These are phyloP conservation scores for Huiozyma naganishii DNA, from an alignment of 805 yeast species.

Conservation along the genomic window DNA sequence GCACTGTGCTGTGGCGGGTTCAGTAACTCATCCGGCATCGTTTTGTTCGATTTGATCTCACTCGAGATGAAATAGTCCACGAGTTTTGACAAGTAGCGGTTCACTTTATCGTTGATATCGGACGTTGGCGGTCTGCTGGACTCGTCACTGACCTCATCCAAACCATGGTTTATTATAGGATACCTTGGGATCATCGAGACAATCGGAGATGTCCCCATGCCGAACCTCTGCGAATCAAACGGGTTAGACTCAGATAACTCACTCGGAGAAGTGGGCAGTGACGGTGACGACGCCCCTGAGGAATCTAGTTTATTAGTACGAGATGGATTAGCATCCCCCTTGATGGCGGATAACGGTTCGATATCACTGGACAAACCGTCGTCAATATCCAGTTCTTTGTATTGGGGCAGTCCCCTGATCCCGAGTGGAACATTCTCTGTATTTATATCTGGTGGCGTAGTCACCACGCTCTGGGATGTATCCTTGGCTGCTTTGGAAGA, in stretches of 20 bases:
- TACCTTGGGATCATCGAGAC: slow-evolving; percentile 24
- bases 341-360: slow-evolving; percentile 15
- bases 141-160: not conserved
- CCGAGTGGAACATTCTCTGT: not conserved
- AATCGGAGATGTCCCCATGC: slow-evolving; percentile 26
- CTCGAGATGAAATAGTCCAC: slow-evolving; percentile 28
- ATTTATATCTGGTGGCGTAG: slow-evolving; percentile 1
- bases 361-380: slow-evolving; percentile 30
- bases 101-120: slow-evolving; percentile 26
- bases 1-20: slow-evolving; percentile 25
- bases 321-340: not conserved
- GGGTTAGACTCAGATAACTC: slow-evolving; percentile 23
- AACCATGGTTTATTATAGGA: slow-evolving; percentile 1
- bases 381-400: slow-evolving; percentile 26
- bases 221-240: slow-evolving; percentile 22
- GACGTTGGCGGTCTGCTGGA: slow-evolving; percentile 19
- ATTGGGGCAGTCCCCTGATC: slow-evolving; percentile 8
- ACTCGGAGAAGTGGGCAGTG: slow-evolving; percentile 27
- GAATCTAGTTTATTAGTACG: not conserved
- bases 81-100: slow-evolving; percentile 22
- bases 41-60: slow-evolving; percentile 19
- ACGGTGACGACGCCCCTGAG: slow-evolving; percentile 19
- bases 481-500: not conserved
- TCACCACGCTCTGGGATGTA: not conserved
- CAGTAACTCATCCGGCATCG: slow-evolving; percentile 20